Percentiles rank a stretch among this genome's conserved stretches.
phyloP scores from a whole-genome alignment of 2,329 filamentous ascomycete species.

The Penicillium paneum region DNA sequence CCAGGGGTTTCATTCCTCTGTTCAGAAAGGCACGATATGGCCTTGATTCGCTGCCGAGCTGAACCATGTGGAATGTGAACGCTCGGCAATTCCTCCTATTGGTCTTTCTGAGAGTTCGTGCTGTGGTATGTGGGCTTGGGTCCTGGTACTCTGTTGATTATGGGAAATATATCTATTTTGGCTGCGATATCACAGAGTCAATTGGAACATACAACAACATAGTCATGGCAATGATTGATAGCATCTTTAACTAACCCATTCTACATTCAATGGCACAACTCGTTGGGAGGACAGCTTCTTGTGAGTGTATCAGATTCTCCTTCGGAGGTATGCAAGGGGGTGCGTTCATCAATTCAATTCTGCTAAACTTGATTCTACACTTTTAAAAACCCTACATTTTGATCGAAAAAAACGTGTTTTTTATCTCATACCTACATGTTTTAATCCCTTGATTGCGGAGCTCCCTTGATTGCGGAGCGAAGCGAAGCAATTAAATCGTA shows the following conservation, averaged over 20 bases:
- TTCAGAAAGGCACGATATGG: neutral
- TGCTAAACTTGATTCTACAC: no score
- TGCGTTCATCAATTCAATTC: neutral
- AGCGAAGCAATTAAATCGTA: no score
- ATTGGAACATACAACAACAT: neutral
- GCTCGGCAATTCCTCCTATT: neutral
- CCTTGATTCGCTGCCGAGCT: neutral
- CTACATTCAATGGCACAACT: no score
- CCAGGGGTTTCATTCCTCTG: conserved; percentile 8
- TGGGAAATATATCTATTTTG: neutral
- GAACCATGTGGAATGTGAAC: conserved; percentile 7
- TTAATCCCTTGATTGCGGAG: no score
- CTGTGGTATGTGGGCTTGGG: conserved; percentile 1
- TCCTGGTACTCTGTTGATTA: neutral
- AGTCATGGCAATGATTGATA: no score
- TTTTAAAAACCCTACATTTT: no score
- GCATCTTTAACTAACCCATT: no score
- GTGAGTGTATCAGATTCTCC: neutral
- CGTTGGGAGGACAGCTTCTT: neutral
- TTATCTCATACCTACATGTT: no score
- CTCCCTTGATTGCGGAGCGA: no score
- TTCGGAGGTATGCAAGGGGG: conserved; percentile 1
- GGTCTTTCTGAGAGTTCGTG: neutral
- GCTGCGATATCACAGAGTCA: neutral
- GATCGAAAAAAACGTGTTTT: no score